Conservation (phyloP, 2,329 filamentous ascomycete genomes). For the Emericellopsis atlantica region DNA sequence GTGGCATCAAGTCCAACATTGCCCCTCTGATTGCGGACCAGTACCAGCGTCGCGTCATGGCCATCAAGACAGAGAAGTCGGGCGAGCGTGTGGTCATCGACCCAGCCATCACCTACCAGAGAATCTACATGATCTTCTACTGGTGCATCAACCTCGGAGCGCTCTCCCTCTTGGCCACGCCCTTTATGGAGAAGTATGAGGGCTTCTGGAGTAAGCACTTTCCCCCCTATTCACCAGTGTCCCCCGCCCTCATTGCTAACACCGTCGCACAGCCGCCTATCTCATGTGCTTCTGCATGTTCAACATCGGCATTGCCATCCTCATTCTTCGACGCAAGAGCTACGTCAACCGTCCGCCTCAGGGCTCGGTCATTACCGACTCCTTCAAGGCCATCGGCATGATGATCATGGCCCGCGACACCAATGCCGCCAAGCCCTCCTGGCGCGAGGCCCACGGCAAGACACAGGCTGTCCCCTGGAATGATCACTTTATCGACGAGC, state of each 20-base stretch:
- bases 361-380: slow-evolving; percentile 52
- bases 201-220: slow-evolving; percentile 51
- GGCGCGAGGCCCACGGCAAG: slow-evolving; percentile 39
- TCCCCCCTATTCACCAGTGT: too few species aligned
- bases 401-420: slow-evolving; percentile 27
- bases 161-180: slow-evolving; percentile 53
- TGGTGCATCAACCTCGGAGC: slow-evolving; percentile 63
- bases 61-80: slow-evolving; percentile 29
- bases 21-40: slow-evolving; percentile 51
- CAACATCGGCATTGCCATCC: slow-evolving; percentile 40
- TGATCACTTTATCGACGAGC: slow-evolving; percentile 58
- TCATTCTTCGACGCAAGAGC: slow-evolving; percentile 31
- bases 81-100: slow-evolving; percentile 54
- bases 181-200: slow-evolving; percentile 53
- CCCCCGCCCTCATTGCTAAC: too few species aligned
- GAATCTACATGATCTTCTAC: slow-evolving; percentile 67
- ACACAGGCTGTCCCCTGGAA: slow-evolving; percentile 42
- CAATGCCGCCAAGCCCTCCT: slow-evolving; percentile 55
- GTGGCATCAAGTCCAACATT: slow-evolving; percentile 57
- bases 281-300: slow-evolving; percentile 47
- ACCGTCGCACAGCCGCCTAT: slow-evolving; percentile 46
- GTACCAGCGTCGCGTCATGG: slow-evolving; percentile 41
- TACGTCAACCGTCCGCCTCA: slow-evolving; percentile 41
- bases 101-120: slow-evolving; percentile 51
- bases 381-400: slow-evolving; percentile 37